phyloP scores from a whole-genome alignment of 2,329 filamentous ascomycete genomes.

The Neocatenulostroma microsporum region DNA sequence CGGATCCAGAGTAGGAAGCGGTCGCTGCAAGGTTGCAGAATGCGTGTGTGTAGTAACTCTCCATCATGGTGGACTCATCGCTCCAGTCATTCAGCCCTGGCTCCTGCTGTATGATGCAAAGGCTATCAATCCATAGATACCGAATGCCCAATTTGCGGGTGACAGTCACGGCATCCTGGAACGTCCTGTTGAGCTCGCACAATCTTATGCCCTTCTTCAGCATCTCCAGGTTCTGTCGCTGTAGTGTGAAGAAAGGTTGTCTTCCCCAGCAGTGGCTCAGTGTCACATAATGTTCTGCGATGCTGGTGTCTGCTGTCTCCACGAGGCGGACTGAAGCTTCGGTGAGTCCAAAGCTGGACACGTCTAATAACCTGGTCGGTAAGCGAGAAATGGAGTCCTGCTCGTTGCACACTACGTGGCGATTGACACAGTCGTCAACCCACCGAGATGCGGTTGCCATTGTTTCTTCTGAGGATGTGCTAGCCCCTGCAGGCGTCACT shows the following conservation, averaged over 20 bases:
- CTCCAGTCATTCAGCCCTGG: constrained; percentile 4
- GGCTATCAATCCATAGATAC: constrained; percentile 5
- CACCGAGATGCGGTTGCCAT: too few species aligned
- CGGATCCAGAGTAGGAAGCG: background rate
- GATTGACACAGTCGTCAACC: too few species aligned
- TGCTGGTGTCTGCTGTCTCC: too few species aligned
- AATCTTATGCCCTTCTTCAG: background rate
- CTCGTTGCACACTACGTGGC: too few species aligned
- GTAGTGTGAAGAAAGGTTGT: background rate
- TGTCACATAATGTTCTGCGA: background rate
- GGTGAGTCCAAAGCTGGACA: too few species aligned
- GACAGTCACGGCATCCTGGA: constrained; percentile 2
- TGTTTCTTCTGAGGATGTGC: too few species aligned
- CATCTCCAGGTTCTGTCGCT: background rate
- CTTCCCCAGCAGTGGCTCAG: constrained; percentile 5
- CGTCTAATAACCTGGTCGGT: too few species aligned
- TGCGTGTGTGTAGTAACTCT: background rate
- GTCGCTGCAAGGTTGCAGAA: background rate
- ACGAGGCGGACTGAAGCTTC: too few species aligned
- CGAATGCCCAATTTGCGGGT: background rate
- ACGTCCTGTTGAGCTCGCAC: constrained; percentile 1
- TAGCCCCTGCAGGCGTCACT: too few species aligned
- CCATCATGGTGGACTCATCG: background rate
- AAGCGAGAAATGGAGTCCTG: too few species aligned
- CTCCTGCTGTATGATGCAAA: constrained; percentile 9